Conservation (phyloP, 306 rosid genomes). For the Betula pendula region DNA sequence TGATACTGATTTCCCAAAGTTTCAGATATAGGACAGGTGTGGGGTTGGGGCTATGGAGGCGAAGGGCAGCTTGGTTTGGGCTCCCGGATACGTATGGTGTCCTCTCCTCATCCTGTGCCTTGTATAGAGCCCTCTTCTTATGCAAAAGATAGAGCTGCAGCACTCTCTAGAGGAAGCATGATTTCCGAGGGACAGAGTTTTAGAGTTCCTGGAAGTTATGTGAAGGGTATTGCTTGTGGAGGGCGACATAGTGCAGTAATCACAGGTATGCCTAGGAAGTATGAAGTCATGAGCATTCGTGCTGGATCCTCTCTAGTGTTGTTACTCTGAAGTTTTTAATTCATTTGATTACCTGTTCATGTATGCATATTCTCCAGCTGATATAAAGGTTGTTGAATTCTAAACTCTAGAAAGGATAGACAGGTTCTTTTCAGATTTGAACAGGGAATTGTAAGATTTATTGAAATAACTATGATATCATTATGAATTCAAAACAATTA, state of each 20-base stretch:
- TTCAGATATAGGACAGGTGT: constrained; percentile 93
- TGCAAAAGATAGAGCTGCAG: constrained; percentile 55
- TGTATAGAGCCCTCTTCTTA: constrained; percentile 64
- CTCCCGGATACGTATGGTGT: constrained; percentile 87
- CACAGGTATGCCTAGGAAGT: constrained; percentile 56
- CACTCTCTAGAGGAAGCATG: constrained; percentile 58
- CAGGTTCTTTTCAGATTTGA: constrained; percentile 8
- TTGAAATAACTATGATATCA: background rate
- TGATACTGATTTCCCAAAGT: constrained; percentile 39
- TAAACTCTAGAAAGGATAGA: constrained; percentile 7
- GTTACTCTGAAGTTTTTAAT: background rate
- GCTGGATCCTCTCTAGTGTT: constrained; percentile 5
- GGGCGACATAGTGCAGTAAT: constrained; percentile 95
- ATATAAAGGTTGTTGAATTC: constrained; percentile 6
- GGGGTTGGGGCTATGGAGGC: constrained; percentile 99
- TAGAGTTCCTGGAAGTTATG: constrained; percentile 74
- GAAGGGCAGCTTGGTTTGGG: constrained; percentile 99
- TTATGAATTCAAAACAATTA: background rate
- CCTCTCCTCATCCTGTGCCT: constrained; percentile 90
- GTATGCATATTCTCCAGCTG: constrained; percentile 4
- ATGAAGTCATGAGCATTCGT: background rate
- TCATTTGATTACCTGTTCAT: background rate
- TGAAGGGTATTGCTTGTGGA: constrained; percentile 88
- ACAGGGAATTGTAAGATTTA: constrained; percentile 3
- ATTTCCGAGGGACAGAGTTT: constrained; percentile 57